Conservation (phyloP, 2,329 filamentous ascomycete genomes). For the Monilinia aucupariae region DNA sequence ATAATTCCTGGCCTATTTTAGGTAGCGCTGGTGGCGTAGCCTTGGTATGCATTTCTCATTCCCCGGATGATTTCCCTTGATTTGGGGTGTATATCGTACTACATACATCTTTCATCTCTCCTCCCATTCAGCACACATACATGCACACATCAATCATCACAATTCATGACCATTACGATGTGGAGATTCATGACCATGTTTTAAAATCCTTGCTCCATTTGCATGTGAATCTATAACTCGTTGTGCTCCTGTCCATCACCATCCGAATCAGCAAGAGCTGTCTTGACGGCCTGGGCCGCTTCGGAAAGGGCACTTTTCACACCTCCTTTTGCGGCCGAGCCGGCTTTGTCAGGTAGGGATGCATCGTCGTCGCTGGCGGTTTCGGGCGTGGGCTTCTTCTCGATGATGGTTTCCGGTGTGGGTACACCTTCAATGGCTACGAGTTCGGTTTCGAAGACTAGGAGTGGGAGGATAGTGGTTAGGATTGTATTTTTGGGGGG, state of each 20-base stretch:
- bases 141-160: constrained; percentile 11
- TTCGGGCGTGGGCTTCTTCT: constrained; percentile 17
- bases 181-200: constrained; percentile 16
- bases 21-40: too few species aligned
- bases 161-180: constrained; percentile 15
- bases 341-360: constrained; percentile 24
- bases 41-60: background rate
- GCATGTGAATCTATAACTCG: constrained; percentile 46
- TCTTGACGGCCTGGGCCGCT: constrained; percentile 49
- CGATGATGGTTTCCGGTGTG: constrained; percentile 12
- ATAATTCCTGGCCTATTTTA: background rate
- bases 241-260: constrained; percentile 52
- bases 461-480: background rate
- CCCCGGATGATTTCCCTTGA: background rate
- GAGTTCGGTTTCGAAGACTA: constrained; percentile 88
- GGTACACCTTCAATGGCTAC: constrained; percentile 72
- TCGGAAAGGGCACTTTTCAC: constrained; percentile 43
- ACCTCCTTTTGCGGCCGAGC: constrained; percentile 28
- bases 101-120: background rate
- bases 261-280: constrained; percentile 49
- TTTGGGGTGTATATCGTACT: background rate
- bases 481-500: constrained; percentile 18
- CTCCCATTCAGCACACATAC: too few species aligned
- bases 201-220: constrained; percentile 1
- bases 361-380: constrained; percentile 30